Evolutionary conservation across 208 protist species (phyloP), one percentile per base, ranked within the genome.

Genomic region (Leishmania mexicana): DNA sequence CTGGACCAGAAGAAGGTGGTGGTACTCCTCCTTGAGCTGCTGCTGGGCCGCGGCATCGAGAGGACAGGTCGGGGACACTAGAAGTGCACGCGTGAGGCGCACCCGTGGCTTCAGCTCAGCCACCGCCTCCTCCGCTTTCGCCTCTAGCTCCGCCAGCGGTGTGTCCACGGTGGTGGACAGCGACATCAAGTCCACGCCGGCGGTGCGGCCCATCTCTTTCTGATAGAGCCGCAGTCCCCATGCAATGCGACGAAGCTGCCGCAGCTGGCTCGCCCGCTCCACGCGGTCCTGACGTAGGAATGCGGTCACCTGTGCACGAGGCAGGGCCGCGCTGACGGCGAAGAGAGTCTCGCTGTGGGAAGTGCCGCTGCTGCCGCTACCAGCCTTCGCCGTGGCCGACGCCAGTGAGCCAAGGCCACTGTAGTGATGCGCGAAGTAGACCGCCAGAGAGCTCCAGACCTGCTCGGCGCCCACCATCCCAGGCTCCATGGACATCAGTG

Each of bases 171-270:
- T 76, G 70, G 79, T 67, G 31, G 80, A 62, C 4, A 92, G 76
- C 10, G 83, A 65, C 38, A 79, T 57, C 51, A 98, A 74, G 53
- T 92, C 95, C 5, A 76, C 76, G 35, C 92, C 90, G 5, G 80
- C 75, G n/a, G 74, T 88, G 67, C 92, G 87, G 47, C 90, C 91
- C 62, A 81, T 85, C 24, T 87, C 87, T 68, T 90, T 87, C 85
- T 97, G 94, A 78, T 95, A 97, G 38, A 97, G 73, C 1, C 96
- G 93, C 49, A 98, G 93, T 17, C 96, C 96, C 93, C 96, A 98
- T 40, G 97, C 89, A 57, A 98, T 96, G 62, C 93, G 89, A 6
- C 91, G 89, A 24, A 98, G 84, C 83, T 98, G 93, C 73, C 96
- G 88, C 76, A 98, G 80, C 87, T 97, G 93, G 10, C 93, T 81